Conservation (phyloP, 1,284 basidiomycete genomes). For the Agroathelia rolfsii region DNA sequence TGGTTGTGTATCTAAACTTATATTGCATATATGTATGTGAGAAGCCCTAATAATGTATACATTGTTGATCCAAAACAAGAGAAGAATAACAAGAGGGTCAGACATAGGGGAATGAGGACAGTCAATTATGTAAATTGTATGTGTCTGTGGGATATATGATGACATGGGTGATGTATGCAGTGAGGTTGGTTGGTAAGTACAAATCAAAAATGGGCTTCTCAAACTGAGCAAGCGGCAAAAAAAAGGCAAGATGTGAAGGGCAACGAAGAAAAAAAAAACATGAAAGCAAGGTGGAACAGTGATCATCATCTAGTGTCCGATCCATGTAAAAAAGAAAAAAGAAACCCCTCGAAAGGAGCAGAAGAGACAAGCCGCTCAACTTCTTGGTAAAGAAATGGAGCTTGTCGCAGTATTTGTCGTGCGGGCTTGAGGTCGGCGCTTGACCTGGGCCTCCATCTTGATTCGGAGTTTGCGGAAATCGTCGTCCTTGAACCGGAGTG, state of each 20-base stretch:
- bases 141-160: neutral
- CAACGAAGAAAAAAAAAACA: neutral
- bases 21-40: too few species aligned
- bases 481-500: slow-evolving; percentile 74
- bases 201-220: too few species aligned
- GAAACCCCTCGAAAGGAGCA: too few species aligned
- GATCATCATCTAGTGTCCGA: too few species aligned
- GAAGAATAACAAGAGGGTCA: neutral
- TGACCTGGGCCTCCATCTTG: slow-evolving; percentile 61
- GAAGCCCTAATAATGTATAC: too few species aligned
- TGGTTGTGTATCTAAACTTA: too few species aligned
- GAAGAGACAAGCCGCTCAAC: neutral
- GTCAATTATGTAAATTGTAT: neutral
- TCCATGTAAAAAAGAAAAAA: too few species aligned
- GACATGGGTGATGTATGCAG: neutral
- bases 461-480: slow-evolving; percentile 66
- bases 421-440: slow-evolving; percentile 42
- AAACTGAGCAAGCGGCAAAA: too few species aligned
- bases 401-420: slow-evolving; percentile 18
- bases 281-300: neutral
- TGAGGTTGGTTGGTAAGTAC: neutral
- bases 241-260: too few species aligned
- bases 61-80: slow-evolving; percentile 1
- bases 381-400: slow-evolving; percentile 21
- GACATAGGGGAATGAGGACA: neutral